These are phyloP conservation scores for Fomitopsis palustris DNA, from an alignment of 1,284 basidiomycete genomes.

Conservation along the genomic window DNA sequence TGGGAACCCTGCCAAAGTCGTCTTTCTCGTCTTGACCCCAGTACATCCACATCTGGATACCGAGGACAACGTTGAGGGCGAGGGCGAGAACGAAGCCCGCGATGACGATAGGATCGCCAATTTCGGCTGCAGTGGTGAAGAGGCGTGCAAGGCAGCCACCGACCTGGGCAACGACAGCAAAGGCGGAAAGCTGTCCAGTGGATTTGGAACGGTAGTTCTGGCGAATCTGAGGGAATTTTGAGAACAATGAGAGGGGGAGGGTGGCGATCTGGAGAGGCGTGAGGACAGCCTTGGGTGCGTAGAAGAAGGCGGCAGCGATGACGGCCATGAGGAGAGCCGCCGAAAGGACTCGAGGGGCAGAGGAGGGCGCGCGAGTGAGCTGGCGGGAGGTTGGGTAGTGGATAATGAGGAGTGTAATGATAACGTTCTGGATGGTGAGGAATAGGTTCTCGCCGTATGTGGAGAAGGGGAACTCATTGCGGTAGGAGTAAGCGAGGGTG, in stretches of 20 bases:
- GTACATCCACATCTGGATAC: slow-evolving; percentile 78
- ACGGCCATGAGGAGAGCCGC: slow-evolving; percentile 38
- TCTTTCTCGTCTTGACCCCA: slow-evolving; percentile 61
- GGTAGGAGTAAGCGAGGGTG: slow-evolving; percentile 81
- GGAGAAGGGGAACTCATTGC: slow-evolving; percentile 86
- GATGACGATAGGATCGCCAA: slow-evolving; percentile 74
- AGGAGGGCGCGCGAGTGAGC: slow-evolving; percentile 13
- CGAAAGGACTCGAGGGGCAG: slow-evolving; percentile 26
- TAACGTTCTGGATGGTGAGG: slow-evolving; percentile 79
- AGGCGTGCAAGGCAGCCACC: slow-evolving; percentile 83
- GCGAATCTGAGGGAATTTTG: slow-evolving; percentile 85
- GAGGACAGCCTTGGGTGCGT: slow-evolving; percentile 49
- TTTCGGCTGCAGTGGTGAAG: slow-evolving; percentile 87
- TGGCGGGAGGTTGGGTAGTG: slow-evolving; percentile 42
- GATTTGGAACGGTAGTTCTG: slow-evolving; percentile 72
- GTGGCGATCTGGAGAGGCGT: slow-evolving; percentile 73
- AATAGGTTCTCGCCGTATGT: slow-evolving; percentile 95
- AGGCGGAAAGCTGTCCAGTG: slow-evolving; percentile 88
- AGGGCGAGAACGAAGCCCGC: slow-evolving; percentile 82
- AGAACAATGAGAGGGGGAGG: slow-evolving; percentile 80
- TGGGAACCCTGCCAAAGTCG: slow-evolving; percentile 19
- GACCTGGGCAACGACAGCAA: slow-evolving; percentile 83
- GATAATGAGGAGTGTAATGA: slow-evolving; percentile 82
- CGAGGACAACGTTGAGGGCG: slow-evolving; percentile 75
- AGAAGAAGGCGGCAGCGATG: slow-evolving; percentile 43